phyloP scores from a whole-genome alignment of 2,329 filamentous ascomycete genomes.

The Colletotrichum filicis region DNA sequence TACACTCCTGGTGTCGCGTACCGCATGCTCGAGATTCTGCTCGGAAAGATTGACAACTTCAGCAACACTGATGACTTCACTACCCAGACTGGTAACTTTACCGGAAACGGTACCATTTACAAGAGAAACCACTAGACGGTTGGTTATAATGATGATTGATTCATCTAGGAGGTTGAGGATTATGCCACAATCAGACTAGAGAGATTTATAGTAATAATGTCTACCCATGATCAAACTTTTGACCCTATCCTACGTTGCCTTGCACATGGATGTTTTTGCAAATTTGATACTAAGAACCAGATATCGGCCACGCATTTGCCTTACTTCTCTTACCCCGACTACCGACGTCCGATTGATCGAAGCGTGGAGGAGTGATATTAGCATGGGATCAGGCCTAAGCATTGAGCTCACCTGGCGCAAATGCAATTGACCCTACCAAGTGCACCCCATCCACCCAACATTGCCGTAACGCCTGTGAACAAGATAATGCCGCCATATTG shows the following conservation, averaged over 20 bases:
- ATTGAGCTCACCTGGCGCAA: neutral
- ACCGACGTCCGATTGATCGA: too few relatives aligned
- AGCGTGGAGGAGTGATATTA: too few relatives aligned
- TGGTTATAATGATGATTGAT: neutral
- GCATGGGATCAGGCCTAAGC: neutral
- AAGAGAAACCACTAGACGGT: neutral
- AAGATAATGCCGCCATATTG: neutral
- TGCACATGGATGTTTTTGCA: too few relatives aligned
- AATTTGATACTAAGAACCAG: neutral
- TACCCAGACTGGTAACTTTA: slow-evolving; percentile 10
- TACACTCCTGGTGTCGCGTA: slow-evolving; percentile 43
- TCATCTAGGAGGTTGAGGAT: neutral
- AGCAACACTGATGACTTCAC: slow-evolving; percentile 23
- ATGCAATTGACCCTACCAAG: neutral
- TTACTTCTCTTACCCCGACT: too few relatives aligned
- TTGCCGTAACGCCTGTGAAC: neutral
- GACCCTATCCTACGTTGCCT: neutral
- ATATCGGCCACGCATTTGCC: too few relatives aligned
- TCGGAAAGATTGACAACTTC: slow-evolving; percentile 40
- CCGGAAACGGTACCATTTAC: neutral
- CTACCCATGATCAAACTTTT: neutral
- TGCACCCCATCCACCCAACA: neutral
- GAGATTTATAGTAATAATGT: neutral
- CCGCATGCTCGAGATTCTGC: slow-evolving; percentile 41
- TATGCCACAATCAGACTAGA: neutral